These are phyloP conservation scores for Pythium vanterpoolii DNA, from an alignment of 352 stramenopile genomes.

Conservation along the genomic window DNA sequence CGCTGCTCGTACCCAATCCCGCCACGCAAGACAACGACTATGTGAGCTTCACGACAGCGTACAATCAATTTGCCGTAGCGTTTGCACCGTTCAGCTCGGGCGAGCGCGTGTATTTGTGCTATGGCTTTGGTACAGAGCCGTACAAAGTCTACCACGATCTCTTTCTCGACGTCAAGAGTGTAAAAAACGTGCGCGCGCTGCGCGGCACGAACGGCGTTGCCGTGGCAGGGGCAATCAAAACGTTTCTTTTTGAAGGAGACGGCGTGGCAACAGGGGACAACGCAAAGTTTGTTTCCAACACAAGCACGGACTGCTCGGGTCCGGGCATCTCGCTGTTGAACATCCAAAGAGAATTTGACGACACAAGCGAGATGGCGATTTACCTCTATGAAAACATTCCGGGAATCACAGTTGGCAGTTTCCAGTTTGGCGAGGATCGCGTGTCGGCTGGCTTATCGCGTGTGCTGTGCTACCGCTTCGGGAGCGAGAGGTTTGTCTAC, in stretches of 20 bases:
- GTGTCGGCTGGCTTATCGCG: constrained; percentile 35
- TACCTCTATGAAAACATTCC: constrained; percentile 61
- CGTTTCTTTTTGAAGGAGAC: constrained; percentile 64
- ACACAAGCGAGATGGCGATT: constrained; percentile 58
- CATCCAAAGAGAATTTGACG: constrained; percentile 65
- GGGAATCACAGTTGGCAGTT: constrained; percentile 39
- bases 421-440: constrained; percentile 35
- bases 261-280: constrained; percentile 53
- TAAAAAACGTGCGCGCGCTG: constrained; percentile 47
- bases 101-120: constrained; percentile 55
- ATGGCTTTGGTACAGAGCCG: constrained; percentile 57
- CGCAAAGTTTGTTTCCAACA: constrained; percentile 52
- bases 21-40: constrained; percentile 41
- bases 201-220: constrained; percentile 37
- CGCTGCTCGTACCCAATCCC: constrained; percentile 30
- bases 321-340: constrained; percentile 45
- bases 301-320: constrained; percentile 29
- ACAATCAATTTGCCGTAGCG: constrained; percentile 33
- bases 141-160: constrained; percentile 42
- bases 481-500: constrained; percentile 45
- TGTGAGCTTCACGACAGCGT: constrained; percentile 35
- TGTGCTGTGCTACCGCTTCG: constrained; percentile 63
- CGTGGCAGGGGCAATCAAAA: constrained; percentile 45
- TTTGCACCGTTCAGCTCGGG: constrained; percentile 48
- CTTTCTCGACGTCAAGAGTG: constrained; percentile 60